Evolutionary conservation across 495 filamentous ascomycete species (phyloP).

Genomic region (Aspergillus carlsbadensis): DNA sequence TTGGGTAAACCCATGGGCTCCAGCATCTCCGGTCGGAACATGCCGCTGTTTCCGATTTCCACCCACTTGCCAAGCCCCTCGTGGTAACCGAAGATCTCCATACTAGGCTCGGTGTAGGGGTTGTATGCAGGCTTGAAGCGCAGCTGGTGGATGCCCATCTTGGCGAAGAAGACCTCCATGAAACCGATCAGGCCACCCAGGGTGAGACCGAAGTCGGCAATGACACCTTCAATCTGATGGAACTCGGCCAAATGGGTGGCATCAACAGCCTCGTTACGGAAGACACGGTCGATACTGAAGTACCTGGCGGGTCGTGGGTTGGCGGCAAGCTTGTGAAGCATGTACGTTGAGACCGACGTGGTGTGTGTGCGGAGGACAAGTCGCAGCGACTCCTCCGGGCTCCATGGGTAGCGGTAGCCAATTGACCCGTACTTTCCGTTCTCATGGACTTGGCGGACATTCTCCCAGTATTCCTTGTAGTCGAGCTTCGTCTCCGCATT

Average conservation of each 20-base stretch:
- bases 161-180: conserved; percentile 93
- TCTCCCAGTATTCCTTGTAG: conserved; percentile 84
- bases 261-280: conserved; percentile 94
- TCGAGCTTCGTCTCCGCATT: conserved; percentile 52
- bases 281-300: conserved; percentile 97
- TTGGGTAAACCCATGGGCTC: conserved; percentile 85
- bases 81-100: conserved; percentile 96
- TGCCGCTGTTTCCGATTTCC: conserved; percentile 96
- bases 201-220: conserved; percentile 89
- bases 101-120: conserved; percentile 94
- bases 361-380: conserved; percentile 96
- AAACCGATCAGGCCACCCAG: conserved; percentile 93
- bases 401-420: conserved; percentile 94
- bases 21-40: conserved; percentile 98
- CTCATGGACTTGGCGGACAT: conserved; percentile 78
- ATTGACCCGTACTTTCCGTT: conserved; percentile 88
- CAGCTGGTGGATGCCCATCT: conserved; percentile 88
- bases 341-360: conserved; percentile 81
- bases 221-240: conserved; percentile 97
- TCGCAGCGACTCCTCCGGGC: conserved; percentile 78
- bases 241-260: conserved; percentile 97
- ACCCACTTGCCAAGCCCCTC: conserved; percentile 86
- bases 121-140: conserved; percentile 99
- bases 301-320: conserved; percentile 81
- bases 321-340: conserved; percentile 85